Conservation (phyloP, 805 yeast species). For the Candida morakotiae region DNA sequence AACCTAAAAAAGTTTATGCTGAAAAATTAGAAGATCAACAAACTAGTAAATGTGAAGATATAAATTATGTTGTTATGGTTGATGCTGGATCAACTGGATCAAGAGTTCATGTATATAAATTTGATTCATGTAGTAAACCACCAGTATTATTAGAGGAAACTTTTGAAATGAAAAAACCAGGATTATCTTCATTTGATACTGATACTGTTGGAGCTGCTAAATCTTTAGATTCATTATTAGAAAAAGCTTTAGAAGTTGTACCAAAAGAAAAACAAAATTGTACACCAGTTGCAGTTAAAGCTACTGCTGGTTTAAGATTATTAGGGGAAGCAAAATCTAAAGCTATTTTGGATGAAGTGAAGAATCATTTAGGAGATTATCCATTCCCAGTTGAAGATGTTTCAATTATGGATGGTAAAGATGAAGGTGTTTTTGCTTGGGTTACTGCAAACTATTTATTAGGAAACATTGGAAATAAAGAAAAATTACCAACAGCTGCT, state of each 20-base stretch:
- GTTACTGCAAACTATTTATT: constrained; percentile 89
- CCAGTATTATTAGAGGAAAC: constrained; percentile 77
- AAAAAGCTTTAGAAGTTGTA: constrained; percentile 69
- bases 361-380: constrained; percentile 66
- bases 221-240: constrained; percentile 80
- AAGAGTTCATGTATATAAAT: constrained; percentile 89
- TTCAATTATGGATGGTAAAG: constrained; percentile 91
- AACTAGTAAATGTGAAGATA: constrained; percentile 23
- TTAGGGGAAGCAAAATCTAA: constrained; percentile 73
- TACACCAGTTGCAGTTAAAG: constrained; percentile 94
- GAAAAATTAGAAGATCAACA: constrained; percentile 10
- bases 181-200: constrained; percentile 78
- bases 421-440: constrained; percentile 99
- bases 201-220: constrained; percentile 83
- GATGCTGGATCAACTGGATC: constrained; percentile 99
- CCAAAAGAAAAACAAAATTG: constrained; percentile 73
- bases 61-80: constrained; percentile 83
- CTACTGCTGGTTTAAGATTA: constrained; percentile 93
- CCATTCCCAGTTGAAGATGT: constrained; percentile 95
- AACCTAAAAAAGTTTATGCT: constrained; percentile 9
- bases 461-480: constrained; percentile 86
- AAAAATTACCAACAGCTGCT: constrained; percentile 84
- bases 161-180: constrained; percentile 89
- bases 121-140: constrained; percentile 80
- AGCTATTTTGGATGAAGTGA: constrained; percentile 72